A percentile compares a stretch with the other conserved stretches of the same genome.
Evolutionary conservation across 176 grass and related monocot species (phyloP).

Genomic region (Avena eriantha): DNA sequence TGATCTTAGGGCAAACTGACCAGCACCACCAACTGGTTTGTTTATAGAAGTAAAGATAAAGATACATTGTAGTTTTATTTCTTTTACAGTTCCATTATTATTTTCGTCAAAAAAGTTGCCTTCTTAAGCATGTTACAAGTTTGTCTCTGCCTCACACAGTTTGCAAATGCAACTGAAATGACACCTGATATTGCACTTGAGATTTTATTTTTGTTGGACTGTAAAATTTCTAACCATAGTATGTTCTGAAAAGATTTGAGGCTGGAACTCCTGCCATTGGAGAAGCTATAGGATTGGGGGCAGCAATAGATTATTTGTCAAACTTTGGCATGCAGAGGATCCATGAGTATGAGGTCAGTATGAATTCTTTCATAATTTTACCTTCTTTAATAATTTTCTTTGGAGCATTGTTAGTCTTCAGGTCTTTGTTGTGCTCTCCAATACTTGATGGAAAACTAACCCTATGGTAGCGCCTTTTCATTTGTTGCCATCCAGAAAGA

Average conservation of each 20-base stretch:
- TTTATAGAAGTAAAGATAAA: not conserved
- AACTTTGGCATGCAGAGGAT: conserved; percentile 79
- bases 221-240: not conserved
- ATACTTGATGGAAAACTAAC: conserved; percentile 39
- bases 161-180: not conserved
- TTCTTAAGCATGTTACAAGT: not conserved
- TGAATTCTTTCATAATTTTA: conserved; percentile 24
- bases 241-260: conserved; percentile 69
- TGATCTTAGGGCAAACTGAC: not conserved
- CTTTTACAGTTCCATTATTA: not conserved
- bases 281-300: conserved; percentile 86
- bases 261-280: conserved; percentile 95
- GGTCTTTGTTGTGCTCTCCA: not conserved
- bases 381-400: not conserved
- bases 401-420: not conserved
- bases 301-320: conserved; percentile 86
- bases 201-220: not conserved
- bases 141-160: not conserved
- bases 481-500: conserved; percentile 53
- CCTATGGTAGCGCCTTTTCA: conserved; percentile 39
- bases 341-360: conserved; percentile 80
- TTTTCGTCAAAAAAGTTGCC: not conserved
- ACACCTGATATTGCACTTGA: not conserved
- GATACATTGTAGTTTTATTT: not conserved
- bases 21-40: not conserved